Percentiles rank a stretch among this genome's conserved stretches.
These are phyloP conservation scores for Cornus suecica DNA, from an alignment of 148 eudicot species.

Conservation along the genomic window DNA sequence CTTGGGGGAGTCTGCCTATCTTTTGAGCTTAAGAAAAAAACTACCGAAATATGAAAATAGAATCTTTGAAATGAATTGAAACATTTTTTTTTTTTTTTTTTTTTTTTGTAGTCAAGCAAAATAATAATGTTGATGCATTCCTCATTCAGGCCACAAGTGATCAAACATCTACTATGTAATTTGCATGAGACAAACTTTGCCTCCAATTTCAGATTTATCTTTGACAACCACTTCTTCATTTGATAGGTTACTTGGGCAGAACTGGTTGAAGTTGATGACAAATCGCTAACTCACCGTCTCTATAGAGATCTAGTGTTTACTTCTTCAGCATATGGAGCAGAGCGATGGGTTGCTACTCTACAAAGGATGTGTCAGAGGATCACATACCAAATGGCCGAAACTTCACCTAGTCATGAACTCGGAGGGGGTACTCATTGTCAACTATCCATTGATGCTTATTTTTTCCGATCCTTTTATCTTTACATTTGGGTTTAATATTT, in stretches of 20 bases:
- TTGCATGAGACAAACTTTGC: background rate
- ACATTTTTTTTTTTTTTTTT: background rate
- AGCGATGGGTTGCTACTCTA: conserved; percentile 17
- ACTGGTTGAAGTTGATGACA: conserved; percentile 35
- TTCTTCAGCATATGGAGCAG: conserved; percentile 20
- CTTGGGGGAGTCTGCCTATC: no score
- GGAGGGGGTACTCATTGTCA: conserved; percentile 8
- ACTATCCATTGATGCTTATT: background rate
- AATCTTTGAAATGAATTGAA: background rate
- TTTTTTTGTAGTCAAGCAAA: no score
- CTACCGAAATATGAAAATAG: background rate
- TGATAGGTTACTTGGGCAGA: conserved; percentile 38
- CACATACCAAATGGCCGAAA: background rate
- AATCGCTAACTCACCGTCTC: conserved; percentile 18
- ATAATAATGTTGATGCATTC: background rate
- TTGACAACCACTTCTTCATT: background rate
- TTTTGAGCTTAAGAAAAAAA: no score
- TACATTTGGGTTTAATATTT: background rate
- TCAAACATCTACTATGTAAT: background rate
- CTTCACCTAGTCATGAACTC: background rate
- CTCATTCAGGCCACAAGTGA: background rate
- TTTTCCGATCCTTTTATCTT: background rate
- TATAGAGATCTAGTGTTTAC: conserved; percentile 26
- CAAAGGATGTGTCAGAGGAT: conserved; percentile 24
- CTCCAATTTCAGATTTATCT: background rate